Percentiles rank a stretch among this genome's conserved stretches.
Evolutionary conservation across 305 asterid species (phyloP).

Genomic region (Fraxinus platypoda): DNA sequence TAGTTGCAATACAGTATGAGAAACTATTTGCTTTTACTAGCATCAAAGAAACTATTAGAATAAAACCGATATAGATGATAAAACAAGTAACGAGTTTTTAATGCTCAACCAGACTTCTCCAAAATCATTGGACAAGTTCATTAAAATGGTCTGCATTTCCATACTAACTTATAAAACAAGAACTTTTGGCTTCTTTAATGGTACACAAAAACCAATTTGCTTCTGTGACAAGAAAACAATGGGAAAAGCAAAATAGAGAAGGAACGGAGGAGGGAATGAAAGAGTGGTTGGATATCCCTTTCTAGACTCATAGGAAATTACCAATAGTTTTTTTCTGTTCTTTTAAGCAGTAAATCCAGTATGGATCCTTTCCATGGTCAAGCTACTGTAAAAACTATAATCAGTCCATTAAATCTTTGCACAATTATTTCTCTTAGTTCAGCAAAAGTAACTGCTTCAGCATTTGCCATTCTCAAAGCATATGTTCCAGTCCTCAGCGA

Average conservation of each 20-base stretch:
- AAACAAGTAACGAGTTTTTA: not conserved
- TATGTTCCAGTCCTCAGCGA: not conserved
- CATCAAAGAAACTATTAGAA: not conserved
- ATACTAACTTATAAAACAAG: not conserved
- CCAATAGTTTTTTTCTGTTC: not conserved
- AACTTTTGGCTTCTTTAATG: not conserved
- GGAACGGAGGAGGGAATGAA: not conserved
- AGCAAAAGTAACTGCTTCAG: slow-evolving; percentile 4
- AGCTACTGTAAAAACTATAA: not conserved
- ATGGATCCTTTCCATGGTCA: not conserved
- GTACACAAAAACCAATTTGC: not conserved
- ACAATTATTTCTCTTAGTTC: not conserved
- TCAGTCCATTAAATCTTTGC: not conserved
- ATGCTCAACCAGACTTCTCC: not conserved
- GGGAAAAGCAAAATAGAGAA: not conserved
- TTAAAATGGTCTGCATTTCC: not conserved
- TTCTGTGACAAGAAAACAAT: not conserved
- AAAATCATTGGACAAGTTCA: not conserved
- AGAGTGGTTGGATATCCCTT: not conserved
- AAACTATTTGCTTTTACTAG: slow-evolving; percentile 7
- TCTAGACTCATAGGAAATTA: not conserved
- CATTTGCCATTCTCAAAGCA: not conserved
- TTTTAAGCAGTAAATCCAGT: not conserved
- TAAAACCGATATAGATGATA: not conserved
- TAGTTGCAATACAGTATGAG: not conserved